Evolutionary conservation across 108 stramenopile species (phyloP).

Genomic region (Cyclotella kingstonii): DNA sequence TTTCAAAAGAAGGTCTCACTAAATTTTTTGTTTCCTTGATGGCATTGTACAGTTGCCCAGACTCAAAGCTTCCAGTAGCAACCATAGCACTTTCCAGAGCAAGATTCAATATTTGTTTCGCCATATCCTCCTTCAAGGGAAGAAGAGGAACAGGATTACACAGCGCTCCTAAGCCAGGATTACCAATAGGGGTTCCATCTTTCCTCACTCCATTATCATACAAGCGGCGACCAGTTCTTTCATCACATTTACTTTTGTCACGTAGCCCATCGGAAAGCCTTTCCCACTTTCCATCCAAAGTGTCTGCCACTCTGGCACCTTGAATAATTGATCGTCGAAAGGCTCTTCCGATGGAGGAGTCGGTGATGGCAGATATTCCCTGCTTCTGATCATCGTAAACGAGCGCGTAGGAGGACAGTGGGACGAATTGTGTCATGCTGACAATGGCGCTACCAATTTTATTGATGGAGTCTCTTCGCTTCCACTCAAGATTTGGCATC

Average conservation of each 20-base stretch:
- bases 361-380: slow-evolving; percentile 49
- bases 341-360: slow-evolving; percentile 41
- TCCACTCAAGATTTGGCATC: slow-evolving; percentile 10
- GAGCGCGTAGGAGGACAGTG: slow-evolving; percentile 21
- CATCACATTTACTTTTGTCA: slow-evolving; percentile 56
- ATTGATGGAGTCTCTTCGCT: slow-evolving; percentile 18
- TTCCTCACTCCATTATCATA: slow-evolving; percentile 61
- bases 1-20: slow-evolving; percentile 52
- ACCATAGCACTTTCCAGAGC: slow-evolving; percentile 30
- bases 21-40: slow-evolving; percentile 41
- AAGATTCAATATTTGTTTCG: slow-evolving; percentile 21
- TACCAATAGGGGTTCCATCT: slow-evolving; percentile 60
- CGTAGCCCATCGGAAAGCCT: slow-evolving; percentile 41
- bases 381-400: slow-evolving; percentile 20
- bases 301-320: slow-evolving; percentile 52
- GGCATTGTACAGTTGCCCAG: slow-evolving; percentile 7
- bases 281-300: slow-evolving; percentile 56
- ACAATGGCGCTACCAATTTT: neutral
- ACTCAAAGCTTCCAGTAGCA: slow-evolving; percentile 1
- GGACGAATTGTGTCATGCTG: slow-evolving; percentile 6
- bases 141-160: slow-evolving; percentile 44
- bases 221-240: slow-evolving; percentile 43
- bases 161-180: slow-evolving; percentile 55
- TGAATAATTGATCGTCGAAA: slow-evolving; percentile 41
- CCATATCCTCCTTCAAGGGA: slow-evolving; percentile 25